Base-by-base conservation (phyloP, 2,329 filamentous ascomycete genomes). In the Moelleriella libera region DNA sequence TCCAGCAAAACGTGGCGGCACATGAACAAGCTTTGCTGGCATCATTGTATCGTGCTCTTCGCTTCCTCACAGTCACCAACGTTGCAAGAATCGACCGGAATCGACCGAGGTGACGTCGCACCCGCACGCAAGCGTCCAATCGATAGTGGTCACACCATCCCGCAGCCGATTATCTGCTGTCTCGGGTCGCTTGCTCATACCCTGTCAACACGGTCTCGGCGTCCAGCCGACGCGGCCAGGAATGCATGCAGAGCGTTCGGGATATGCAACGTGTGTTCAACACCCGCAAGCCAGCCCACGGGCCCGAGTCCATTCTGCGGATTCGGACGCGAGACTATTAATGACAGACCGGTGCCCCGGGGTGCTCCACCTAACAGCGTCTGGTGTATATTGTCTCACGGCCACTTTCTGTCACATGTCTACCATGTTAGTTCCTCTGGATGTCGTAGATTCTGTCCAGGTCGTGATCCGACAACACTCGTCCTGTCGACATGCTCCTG, bases 81-180 rank as follows among this genome's bases (percentile, higher is more conserved):
- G 40, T 41, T 41, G n/a, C 40, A 11, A 41, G 14, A 21, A 11
- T 21, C 14, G 40, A 7, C 14, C 14, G 40, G 34, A 37, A 37
- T 12, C 40, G 40, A n/a, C 42, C 44, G 12, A 30, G 28, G 29
- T 48, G 46, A 45, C 42, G 46, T 44, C 29, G 21, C 42, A 43
- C 8, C 14, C 28, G 29, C 29, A 11, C n/a, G 21, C 12, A 42
- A 42, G 41, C 41, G 14, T 42, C 41, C 21, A 42, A 42, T 28
- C 12, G 12, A 42, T 8, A 42, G n/a, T 14, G 21, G 41, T 42
- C 21, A 42, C 41, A 42, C 41, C 41, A 42, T 11, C 41, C 41
- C 41, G 21, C 41, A 42, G 41, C 41, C 21, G 10, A 42, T 14
- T 9, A 43, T n/a, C 40, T 41, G 40, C 40, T 14, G 40, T 7